Base-by-base conservation (phyloP, 164 flowering plant genomes). In the Liquidambar formosana region DNA sequence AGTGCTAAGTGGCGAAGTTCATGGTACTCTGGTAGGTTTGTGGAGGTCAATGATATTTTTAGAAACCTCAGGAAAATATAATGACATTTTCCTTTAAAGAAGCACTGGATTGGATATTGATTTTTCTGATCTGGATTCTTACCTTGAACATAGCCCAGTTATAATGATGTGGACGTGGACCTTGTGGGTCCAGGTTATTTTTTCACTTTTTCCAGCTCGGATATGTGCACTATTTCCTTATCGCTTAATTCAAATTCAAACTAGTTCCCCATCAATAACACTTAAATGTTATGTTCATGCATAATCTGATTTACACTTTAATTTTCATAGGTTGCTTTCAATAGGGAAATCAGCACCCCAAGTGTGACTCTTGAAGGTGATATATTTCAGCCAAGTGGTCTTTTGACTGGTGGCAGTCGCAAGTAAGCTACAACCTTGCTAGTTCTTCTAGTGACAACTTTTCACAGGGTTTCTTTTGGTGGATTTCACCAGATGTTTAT, bases 361-460 rank as follows among this genome's bases (percentile, higher is more conserved):
- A 91, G 95, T 81, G 97, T 93, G 62, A 96, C 96, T 49, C 90
- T 93, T 73, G 97, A 96, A 77, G 99, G 99, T 41, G 99, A 96
- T 75, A 84, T 90, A 71, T 96, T 90, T 80, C 95, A 90, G 75
- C 99, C 96, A 46, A 88, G 97, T 82, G 99, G 99, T 65, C 87
- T 91, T 61, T 76, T 96, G 64, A 96, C 99, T 74, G 99, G 99
- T 75, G 99, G 99, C 69, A 90, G 97, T 74, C 98, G 98, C 84
- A 96, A 79, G 98, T 93, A 83, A 74, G 87, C 61, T 41, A 46
- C 63, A 51, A 57, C 16, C 25, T 26, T 27, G 5, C 10, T 33
- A 60, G 19, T n/a, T 18, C 5, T 10, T 54, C 14, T 22, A 10
- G 58, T 54, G 15, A 1, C 28, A 4, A 0, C 12, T 38, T 16